Evolutionary conservation across 2,329 filamentous ascomycete genomes (phyloP).

Genomic region (Fusarium solani-melongenae): DNA sequence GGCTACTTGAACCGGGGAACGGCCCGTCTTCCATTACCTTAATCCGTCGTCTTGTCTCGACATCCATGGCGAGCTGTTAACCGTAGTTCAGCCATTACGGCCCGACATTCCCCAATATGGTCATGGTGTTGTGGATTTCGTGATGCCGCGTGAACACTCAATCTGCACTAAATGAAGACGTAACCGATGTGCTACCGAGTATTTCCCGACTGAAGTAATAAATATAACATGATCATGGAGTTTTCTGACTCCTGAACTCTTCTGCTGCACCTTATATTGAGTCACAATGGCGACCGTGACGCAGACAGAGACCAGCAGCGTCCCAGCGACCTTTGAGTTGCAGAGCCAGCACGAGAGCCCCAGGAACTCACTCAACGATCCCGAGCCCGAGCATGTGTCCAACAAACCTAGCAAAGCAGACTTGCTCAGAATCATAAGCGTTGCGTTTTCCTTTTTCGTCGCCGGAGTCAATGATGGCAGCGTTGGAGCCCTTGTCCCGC

Average conservation of each 20-base stretch:
- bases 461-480: constrained; percentile 74
- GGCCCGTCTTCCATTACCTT: not conserved
- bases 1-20: not conserved
- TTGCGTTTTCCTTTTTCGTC: constrained; percentile 72
- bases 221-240: not conserved
- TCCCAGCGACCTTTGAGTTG: constrained; percentile 5
- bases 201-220: constrained; percentile 11
- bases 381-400: not conserved
- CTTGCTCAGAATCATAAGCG: constrained; percentile 61
- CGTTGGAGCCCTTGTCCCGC: constrained; percentile 71
- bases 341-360: not conserved
- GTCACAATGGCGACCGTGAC: constrained; percentile 24
- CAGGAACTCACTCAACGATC: not conserved
- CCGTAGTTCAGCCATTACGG: not conserved
- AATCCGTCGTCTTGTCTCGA: not conserved
- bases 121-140: not conserved
- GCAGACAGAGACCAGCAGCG: not conserved
- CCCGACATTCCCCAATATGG: not conserved
- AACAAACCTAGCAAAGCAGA: constrained; percentile 2
- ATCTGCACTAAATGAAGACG: not conserved
- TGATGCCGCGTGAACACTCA: not conserved
- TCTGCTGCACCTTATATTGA: accelerated
- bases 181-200: not conserved
- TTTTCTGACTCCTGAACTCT: not conserved
- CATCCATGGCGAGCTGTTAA: not conserved